phyloP scores from a whole-genome alignment of 805 yeast species.

The Osmozyma mogii region DNA sequence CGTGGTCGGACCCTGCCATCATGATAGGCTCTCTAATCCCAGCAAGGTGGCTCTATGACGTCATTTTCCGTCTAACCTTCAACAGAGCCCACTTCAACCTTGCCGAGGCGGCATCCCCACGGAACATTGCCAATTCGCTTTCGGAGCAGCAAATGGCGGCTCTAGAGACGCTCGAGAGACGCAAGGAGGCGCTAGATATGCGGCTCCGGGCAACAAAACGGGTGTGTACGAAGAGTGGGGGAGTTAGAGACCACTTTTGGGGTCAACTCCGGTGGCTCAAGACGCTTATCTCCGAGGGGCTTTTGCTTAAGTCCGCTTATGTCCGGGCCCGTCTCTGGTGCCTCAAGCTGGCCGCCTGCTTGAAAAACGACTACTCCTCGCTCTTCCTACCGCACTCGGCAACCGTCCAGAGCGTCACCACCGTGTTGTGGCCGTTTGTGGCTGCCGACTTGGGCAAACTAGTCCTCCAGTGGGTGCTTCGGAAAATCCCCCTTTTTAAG shows the following conservation, averaged over 20 bases:
- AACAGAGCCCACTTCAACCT: constrained; percentile 27
- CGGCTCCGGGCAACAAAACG: too few species aligned
- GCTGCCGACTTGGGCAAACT: constrained; percentile 26
- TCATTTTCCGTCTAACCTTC: constrained; percentile 23
- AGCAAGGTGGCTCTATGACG: constrained; percentile 28
- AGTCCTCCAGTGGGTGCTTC: constrained; percentile 10
- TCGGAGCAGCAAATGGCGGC: too few species aligned
- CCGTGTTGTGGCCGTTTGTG: constrained; percentile 33
- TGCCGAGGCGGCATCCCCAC: constrained; percentile 20
- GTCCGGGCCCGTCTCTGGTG: constrained; percentile 10
- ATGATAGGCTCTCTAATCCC: constrained; percentile 30
- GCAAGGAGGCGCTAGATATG: too few species aligned
- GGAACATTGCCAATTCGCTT: constrained; percentile 25
- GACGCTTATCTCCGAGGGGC: constrained; percentile 5
- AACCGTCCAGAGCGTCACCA: constrained; percentile 21
- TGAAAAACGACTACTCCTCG: constrained; percentile 26
- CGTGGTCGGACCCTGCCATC: constrained; percentile 22
- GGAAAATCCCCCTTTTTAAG: constrained; percentile 6
- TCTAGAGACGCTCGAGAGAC: too few species aligned
- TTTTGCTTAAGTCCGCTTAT: constrained; percentile 1
- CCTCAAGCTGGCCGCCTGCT: constrained; percentile 24
- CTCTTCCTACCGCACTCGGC: constrained; percentile 16
- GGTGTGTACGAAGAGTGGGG: too few species aligned
- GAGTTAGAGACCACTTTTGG: too few species aligned
- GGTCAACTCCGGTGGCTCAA: too few species aligned